Evolutionary conservation across 345 rosid genomes (phyloP).

Genomic region (Boechera retrofracta): DNA sequence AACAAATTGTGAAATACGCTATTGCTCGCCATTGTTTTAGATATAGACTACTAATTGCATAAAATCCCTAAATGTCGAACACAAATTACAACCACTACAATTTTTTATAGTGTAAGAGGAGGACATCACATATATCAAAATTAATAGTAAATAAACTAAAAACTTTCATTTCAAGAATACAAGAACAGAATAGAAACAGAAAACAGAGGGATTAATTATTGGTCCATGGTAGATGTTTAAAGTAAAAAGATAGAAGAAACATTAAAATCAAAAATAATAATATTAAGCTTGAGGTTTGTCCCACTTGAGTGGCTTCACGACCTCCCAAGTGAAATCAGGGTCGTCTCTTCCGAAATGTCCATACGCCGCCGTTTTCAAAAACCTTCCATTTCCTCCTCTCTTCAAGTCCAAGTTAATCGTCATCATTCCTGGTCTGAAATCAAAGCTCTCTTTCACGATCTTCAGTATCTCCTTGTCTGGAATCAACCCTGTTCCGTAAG

Average conservation of each 20-base stretch:
- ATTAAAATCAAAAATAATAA: neutral
- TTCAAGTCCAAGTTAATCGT: slow-evolving; percentile 50
- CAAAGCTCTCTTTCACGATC: slow-evolving; percentile 50
- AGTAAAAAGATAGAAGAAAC: slow-evolving; percentile 18
- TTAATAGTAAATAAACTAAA: slow-evolving; percentile 14
- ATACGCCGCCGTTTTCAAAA: slow-evolving; percentile 51
- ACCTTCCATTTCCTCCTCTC: slow-evolving; percentile 54
- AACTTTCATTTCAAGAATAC: slow-evolving; percentile 34
- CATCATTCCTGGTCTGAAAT: slow-evolving; percentile 54
- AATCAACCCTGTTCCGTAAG: slow-evolving; percentile 45
- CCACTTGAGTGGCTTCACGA: slow-evolving; percentile 51
- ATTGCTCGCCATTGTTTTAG: neutral
- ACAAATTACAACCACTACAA: neutral
- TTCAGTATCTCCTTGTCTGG: slow-evolving; percentile 52
- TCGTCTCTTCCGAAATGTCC: slow-evolving; percentile 54
- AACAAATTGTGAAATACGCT: neutral
- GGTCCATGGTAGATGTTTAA: slow-evolving; percentile 25
- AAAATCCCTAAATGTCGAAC: neutral
- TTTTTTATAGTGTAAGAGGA: neutral
- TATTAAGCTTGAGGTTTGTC: slow-evolving; percentile 48
- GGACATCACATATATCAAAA: neutral
- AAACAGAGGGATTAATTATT: slow-evolving; percentile 35
- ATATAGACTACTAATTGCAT: neutral
- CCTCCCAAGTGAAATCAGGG: slow-evolving; percentile 56
- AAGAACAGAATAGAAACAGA: neutral